Evolutionary conservation across 768 basidiomycete genomes (phyloP).

Genomic region (Phlebiopsis gigantea): DNA sequence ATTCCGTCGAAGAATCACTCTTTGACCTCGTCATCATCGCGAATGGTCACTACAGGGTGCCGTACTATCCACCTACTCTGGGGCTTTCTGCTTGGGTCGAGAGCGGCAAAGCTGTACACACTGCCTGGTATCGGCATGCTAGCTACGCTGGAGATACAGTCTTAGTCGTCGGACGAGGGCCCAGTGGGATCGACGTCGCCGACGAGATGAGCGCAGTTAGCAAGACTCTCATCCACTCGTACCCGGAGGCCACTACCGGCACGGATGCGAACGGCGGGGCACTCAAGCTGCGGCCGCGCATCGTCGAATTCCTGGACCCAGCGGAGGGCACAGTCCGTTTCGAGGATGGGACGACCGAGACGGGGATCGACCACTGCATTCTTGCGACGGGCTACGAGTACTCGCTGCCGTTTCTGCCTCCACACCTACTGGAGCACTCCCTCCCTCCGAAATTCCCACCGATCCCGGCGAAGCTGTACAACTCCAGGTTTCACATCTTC

Average conservation of each 20-base stretch:
- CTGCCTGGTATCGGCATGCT: constrained; percentile 63
- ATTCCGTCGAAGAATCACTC: constrained; percentile 22
- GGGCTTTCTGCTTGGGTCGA: constrained; percentile 58
- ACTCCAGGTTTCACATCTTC: constrained; percentile 62
- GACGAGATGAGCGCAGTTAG: constrained; percentile 46
- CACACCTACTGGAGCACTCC: constrained; percentile 27
- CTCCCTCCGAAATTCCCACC: constrained; percentile 43
- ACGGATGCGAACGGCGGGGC: constrained; percentile 7
- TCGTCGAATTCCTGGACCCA: constrained; percentile 34
- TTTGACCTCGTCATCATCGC: constrained; percentile 71
- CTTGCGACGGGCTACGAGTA: constrained; percentile 70
- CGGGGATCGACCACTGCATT: constrained; percentile 55
- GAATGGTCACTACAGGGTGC: constrained; percentile 69
- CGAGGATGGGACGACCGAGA: constrained; percentile 52
- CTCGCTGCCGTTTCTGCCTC: constrained; percentile 56
- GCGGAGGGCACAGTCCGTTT: constrained; percentile 45
- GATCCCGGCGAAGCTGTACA: constrained; percentile 34
- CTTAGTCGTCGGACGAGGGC: constrained; percentile 44
- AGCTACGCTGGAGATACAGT: constrained; percentile 32
- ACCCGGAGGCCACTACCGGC: constrained; percentile 27
- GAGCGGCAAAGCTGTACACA: constrained; percentile 50
- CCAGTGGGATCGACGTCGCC: constrained; percentile 66
- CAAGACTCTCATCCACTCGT: constrained; percentile 51
- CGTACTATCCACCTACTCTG: constrained; percentile 54
- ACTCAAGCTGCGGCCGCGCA: constrained; percentile 32